Percentiles rank a stretch among this genome's conserved stretches.
phyloP scores from a whole-genome alignment of 2,329 filamentous ascomycete species.

The Exophiala lecanii-corni region DNA sequence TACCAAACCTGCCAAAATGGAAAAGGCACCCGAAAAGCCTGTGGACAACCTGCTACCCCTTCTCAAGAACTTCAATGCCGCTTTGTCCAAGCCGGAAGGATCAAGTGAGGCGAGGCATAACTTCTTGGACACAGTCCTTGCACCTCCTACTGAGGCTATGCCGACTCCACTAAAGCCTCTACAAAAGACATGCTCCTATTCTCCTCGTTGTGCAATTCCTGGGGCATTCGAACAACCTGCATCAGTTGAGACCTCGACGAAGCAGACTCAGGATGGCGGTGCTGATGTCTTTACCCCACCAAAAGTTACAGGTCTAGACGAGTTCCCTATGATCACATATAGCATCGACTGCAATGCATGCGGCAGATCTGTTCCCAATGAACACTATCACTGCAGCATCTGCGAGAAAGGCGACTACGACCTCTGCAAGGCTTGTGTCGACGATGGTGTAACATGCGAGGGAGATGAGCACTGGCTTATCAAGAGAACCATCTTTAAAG shows the following conservation, averaged over 20 bases:
- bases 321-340: slow-evolving; percentile 50
- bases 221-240: slow-evolving; percentile 19
- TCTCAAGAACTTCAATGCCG: slow-evolving; percentile 2
- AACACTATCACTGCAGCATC: slow-evolving; percentile 90
- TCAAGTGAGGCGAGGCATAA: slow-evolving; percentile 30
- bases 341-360: slow-evolving; percentile 94
- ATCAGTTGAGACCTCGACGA: slow-evolving; percentile 6
- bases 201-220: slow-evolving; percentile 19
- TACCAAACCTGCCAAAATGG: slow-evolving; percentile 28
- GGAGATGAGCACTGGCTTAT: slow-evolving; percentile 86
- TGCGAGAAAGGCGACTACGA: slow-evolving; percentile 95
- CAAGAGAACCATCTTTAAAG: slow-evolving; percentile 77
- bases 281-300: slow-evolving; percentile 19
- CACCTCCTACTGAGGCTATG: slow-evolving; percentile 16
- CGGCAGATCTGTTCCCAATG: slow-evolving; percentile 68
- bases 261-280: slow-evolving; percentile 2
- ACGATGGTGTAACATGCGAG: slow-evolving; percentile 70
- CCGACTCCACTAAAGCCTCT: slow-evolving; percentile 16
- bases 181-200: slow-evolving; percentile 20
- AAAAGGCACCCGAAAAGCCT: slow-evolving; percentile 10
- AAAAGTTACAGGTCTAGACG: slow-evolving; percentile 22
- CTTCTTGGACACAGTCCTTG: slow-evolving; percentile 42
- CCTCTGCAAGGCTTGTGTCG: slow-evolving; percentile 76
- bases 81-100: slow-evolving; percentile 4
- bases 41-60: slow-evolving; percentile 18